phyloP scores from a whole-genome alignment of 345 rosid genomes.

The Citrus maxima region DNA sequence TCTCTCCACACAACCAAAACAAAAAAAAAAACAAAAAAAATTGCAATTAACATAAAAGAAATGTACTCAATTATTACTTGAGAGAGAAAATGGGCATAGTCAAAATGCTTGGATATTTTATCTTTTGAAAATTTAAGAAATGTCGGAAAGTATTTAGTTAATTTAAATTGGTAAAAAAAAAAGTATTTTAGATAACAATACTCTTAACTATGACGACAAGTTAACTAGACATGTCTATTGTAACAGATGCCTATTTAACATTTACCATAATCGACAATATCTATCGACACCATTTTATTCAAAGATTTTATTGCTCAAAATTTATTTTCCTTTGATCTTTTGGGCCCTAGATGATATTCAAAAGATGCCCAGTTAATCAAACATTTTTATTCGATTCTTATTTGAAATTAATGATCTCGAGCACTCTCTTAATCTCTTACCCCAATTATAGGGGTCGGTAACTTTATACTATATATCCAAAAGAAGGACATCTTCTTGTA shows the following conservation, averaged over 20 bases:
- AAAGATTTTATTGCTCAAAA: not conserved
- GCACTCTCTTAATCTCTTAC: constrained; percentile 7
- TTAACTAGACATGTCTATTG: too few relatives aligned
- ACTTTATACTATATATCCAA: constrained; percentile 14
- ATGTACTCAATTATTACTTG: not conserved
- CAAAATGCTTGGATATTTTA: too few relatives aligned
- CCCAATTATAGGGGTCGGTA: not conserved
- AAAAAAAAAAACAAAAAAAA: too few relatives aligned
- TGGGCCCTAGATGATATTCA: constrained; percentile 3
- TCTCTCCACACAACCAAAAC: too few relatives aligned
- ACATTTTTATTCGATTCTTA: not conserved
- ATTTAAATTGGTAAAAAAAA: too few relatives aligned
- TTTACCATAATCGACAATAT: too few relatives aligned
- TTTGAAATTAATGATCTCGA: not conserved
- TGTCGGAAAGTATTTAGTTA: not conserved
- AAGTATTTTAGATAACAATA: not conserved
- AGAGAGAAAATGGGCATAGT: not conserved
- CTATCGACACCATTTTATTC: not conserved
- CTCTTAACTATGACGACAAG: not conserved
- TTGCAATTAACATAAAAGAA: too few relatives aligned
- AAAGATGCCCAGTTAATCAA: not conserved
- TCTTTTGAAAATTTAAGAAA: not conserved
- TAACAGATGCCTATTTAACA: too few relatives aligned
- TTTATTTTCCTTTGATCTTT: not conserved
- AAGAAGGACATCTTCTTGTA: constrained; percentile 23